Evolutionary conservation across 2,329 filamentous ascomycete genomes (phyloP).

Genomic region (Trichoderma breve): DNA sequence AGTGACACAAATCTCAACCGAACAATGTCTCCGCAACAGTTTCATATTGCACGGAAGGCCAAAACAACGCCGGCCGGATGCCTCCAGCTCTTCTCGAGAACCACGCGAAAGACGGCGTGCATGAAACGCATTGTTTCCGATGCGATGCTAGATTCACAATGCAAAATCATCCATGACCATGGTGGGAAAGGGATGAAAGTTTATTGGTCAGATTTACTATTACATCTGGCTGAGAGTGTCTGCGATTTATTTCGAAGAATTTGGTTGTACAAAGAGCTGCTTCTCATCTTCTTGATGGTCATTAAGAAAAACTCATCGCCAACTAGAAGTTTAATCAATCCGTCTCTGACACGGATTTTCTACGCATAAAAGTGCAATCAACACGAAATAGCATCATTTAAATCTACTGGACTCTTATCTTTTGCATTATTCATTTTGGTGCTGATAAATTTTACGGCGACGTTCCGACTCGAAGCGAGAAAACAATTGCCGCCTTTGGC

Average conservation of each 20-base stretch:
- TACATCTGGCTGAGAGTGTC: not conserved
- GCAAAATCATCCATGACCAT: not conserved
- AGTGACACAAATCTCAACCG: not conserved
- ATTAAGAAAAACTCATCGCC: not conserved
- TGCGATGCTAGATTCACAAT: not conserved
- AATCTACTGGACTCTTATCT: not conserved
- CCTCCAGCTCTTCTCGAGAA: not conserved
- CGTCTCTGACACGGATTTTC: not conserved
- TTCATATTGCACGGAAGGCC: not conserved
- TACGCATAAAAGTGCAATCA: not conserved
- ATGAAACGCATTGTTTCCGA: slow-evolving; percentile 18
- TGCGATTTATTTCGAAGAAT: not conserved
- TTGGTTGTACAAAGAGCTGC: not conserved
- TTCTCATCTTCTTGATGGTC: not conserved
- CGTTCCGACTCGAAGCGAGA: not conserved
- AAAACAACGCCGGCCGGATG: not conserved
- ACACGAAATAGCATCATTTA: not conserved
- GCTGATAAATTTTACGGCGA: not conserved
- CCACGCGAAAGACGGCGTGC: not conserved
- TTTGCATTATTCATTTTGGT: not conserved
- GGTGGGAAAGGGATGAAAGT: not conserved
- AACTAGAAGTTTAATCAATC: not conserved
- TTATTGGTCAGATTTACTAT: not conserved
- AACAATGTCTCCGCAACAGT: not conserved
- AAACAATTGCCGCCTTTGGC: not conserved